Conservation (phyloP, 805 yeast genomes). For the Debaryomyces maramus region DNA sequence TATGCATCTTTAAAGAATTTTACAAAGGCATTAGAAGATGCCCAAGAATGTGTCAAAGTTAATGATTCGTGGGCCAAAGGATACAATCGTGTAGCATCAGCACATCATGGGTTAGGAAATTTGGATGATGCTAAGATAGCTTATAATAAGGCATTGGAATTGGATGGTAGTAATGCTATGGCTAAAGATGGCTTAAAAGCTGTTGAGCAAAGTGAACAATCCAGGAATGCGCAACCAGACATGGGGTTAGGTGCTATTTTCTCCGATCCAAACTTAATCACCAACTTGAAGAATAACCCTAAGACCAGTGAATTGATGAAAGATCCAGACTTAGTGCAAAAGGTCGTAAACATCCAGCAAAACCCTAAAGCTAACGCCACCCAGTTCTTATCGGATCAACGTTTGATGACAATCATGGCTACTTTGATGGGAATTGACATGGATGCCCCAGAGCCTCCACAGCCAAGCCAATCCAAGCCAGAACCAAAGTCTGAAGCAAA, state of each 20-base stretch:
- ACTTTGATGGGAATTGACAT: constrained; percentile 81
- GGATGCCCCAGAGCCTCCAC: constrained; percentile 39
- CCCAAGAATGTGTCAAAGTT: constrained; percentile 76
- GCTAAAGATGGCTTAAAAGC: constrained; percentile 80
- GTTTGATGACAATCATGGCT: constrained; percentile 86
- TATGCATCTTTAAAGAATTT: constrained; percentile 79
- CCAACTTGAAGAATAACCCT: constrained; percentile 77
- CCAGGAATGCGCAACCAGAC: constrained; percentile 60
- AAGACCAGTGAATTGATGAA: constrained; percentile 83
- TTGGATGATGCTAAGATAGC: constrained; percentile 70
- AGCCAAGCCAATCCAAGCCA: constrained; percentile 10
- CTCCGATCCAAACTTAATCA: constrained; percentile 74
- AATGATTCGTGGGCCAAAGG: constrained; percentile 95
- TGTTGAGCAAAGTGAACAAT: constrained; percentile 59
- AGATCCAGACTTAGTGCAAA: constrained; percentile 79
- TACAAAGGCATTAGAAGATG: constrained; percentile 76
- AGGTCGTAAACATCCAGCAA: constrained; percentile 57
- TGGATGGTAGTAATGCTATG: constrained; percentile 80
- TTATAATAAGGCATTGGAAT: constrained; percentile 75
- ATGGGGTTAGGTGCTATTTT: constrained; percentile 78
- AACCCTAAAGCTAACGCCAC: constrained; percentile 77
- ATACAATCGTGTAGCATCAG: constrained; percentile 90
- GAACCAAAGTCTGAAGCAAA: constrained; percentile 12
- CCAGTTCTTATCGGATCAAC: constrained; percentile 74
- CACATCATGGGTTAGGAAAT: constrained; percentile 82